Evolutionary conservation across 2,329 filamentous ascomycete species (phyloP), one percentile per base, ranked within the genome.

Genomic region (Dendrostoma leiphaemia): DNA sequence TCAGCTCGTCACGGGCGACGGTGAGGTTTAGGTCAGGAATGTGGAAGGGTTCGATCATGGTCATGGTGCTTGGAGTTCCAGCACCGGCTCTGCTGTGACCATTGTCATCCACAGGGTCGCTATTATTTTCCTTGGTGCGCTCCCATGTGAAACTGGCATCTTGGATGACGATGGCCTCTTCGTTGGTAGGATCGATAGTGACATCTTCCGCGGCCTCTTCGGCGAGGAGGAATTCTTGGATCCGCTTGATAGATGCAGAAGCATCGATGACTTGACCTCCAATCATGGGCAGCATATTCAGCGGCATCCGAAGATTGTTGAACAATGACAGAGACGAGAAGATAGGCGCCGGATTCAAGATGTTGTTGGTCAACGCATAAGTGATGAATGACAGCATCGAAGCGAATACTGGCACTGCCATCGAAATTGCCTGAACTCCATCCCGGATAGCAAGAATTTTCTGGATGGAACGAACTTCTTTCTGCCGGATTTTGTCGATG

Each of bases 321-420:
- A 96, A 96, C 7, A 96, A 71, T 0, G 91, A 91, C 13, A 96
- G 77, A 0, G 91, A 96, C 0, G 91, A 95, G 73, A 96, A 96
- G 28, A 96, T 81, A 10, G 84, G 78, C 0, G 90, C 89, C 0
- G 91, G 85, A 3, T 82, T 76, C 21, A 96, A 77, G n/a, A 68
- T 68, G 57, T 90, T 84, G 47, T 86, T 78, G 1, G 81, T 80
- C 28, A 84, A 69, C 1, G 81, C 83, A 61, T 83, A 85, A 0
- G 89, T 92, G 67, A 96, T 91, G 69, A 96, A 96, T 0, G 91
- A 84, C 32, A 96, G 69, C 89, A 96, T 95, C 1, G 90, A 92
- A 0, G 91, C 90, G 62, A 96, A 96, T 45, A 93, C 87, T 1
- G 91, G 91, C 65, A 94, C 80, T 1, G 89, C 85, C 81, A 93